Evolutionary conservation across 1,284 basidiomycete species (phyloP).

Genomic region (Pseudozyma tsukubaensis): DNA sequence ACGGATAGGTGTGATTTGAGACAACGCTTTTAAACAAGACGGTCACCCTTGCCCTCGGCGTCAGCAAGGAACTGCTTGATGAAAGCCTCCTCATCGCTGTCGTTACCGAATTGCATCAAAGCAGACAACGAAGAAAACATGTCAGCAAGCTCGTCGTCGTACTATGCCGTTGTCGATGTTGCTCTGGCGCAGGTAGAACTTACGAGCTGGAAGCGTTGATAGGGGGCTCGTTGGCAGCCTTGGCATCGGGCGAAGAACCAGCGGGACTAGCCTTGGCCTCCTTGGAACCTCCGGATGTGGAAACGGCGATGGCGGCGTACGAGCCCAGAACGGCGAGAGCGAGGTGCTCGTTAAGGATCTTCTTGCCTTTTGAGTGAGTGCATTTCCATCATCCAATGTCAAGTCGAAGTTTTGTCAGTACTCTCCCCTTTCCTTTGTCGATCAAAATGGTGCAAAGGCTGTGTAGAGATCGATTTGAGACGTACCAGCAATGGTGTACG

Average conservation of each 20-base stretch:
- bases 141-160: neutral
- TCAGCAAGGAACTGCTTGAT: slow-evolving; percentile 68
- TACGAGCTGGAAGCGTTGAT: slow-evolving; percentile 62
- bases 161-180: neutral
- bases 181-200: slow-evolving; percentile 17
- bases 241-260: slow-evolving; percentile 26
- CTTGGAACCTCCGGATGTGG: slow-evolving; percentile 37
- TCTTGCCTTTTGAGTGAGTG: slow-evolving; percentile 32
- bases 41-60: slow-evolving; percentile 54
- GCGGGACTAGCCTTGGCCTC: slow-evolving; percentile 28
- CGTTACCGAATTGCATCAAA: neutral
- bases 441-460: neutral
- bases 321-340: slow-evolving; percentile 58
- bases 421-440: neutral
- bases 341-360: slow-evolving; percentile 66
- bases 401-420: neutral
- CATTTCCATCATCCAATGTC: too few species aligned
- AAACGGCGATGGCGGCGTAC: slow-evolving; percentile 50
- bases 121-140: neutral
- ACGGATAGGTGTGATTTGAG: too few species aligned
- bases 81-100: slow-evolving; percentile 66
- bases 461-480: too few species aligned
- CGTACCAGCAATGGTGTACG: slow-evolving; percentile 66
- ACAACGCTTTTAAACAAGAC: slow-evolving; percentile 53
- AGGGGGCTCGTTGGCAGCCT: slow-evolving; percentile 42